Conservation (phyloP, 441 rosid species). For the Hypseocharis bilobata region DNA sequence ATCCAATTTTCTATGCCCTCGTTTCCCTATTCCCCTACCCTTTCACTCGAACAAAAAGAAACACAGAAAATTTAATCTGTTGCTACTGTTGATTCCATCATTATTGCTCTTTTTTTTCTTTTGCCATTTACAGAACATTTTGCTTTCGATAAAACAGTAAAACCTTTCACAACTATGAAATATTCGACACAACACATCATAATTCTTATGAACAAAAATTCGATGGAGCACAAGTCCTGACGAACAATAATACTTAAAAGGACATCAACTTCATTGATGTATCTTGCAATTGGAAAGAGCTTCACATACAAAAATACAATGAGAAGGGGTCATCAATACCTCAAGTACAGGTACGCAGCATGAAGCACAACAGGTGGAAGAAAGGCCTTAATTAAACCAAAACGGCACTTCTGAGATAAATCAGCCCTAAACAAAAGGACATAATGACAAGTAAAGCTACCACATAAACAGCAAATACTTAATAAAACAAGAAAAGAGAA, state of each 20-base stretch:
- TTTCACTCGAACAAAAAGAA: neutral
- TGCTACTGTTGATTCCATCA: too few species aligned
- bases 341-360: constrained; percentile 9
- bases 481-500: neutral
- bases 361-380: neutral
- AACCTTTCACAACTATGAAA: too few species aligned
- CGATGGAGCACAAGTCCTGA: neutral
- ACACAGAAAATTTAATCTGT: neutral
- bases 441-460: constrained; percentile 6
- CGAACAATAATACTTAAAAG: neutral
- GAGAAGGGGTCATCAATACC: neutral
- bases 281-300: neutral
- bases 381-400: constrained; percentile 3
- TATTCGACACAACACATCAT: neutral
- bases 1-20: too few species aligned
- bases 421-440: constrained; percentile 15
- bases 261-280: neutral
- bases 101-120: too few species aligned
- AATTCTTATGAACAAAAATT: neutral
- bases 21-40: neutral
- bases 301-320: constrained; percentile 1
- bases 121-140: too few species aligned
- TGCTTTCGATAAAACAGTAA: neutral
- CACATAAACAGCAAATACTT: neutral
- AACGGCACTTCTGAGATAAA: neutral